Conservation (phyloP, 1,284 basidiomycete genomes). For the Neolentinus lepideus region DNA sequence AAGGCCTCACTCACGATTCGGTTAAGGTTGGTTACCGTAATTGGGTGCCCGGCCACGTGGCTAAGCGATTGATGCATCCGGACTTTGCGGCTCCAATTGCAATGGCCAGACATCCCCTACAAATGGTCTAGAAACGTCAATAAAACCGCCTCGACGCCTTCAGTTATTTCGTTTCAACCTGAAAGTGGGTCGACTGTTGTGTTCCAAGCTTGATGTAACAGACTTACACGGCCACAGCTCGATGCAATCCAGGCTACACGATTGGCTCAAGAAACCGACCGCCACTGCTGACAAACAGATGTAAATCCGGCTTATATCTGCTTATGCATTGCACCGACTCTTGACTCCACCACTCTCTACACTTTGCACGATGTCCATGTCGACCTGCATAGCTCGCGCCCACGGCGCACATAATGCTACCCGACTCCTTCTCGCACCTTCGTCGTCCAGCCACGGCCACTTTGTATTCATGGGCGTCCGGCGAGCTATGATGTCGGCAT, state of each 20-base stretch:
- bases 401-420: background rate
- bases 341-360: background rate
- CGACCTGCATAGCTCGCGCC: background rate
- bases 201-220: too few species aligned
- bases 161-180: too few species aligned
- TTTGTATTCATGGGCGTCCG: background rate
- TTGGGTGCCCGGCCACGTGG: background rate
- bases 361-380: background rate
- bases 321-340: background rate
- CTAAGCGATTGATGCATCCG: too few species aligned
- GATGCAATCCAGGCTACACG: background rate
- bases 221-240: background rate
- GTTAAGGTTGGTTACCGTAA: background rate
- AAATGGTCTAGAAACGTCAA: too few species aligned
- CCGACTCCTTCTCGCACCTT: background rate
- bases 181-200: too few species aligned
- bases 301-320: background rate
- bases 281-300: background rate
- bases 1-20: background rate
- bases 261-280: background rate
- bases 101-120: too few species aligned
- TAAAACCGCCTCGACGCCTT: too few species aligned
- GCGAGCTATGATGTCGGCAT: background rate
- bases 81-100: too few species aligned
- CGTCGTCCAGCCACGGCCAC: background rate